These are phyloP conservation scores for Penicillium decumbens DNA, from an alignment of 2,329 filamentous ascomycete genomes.

Conservation along the genomic window DNA sequence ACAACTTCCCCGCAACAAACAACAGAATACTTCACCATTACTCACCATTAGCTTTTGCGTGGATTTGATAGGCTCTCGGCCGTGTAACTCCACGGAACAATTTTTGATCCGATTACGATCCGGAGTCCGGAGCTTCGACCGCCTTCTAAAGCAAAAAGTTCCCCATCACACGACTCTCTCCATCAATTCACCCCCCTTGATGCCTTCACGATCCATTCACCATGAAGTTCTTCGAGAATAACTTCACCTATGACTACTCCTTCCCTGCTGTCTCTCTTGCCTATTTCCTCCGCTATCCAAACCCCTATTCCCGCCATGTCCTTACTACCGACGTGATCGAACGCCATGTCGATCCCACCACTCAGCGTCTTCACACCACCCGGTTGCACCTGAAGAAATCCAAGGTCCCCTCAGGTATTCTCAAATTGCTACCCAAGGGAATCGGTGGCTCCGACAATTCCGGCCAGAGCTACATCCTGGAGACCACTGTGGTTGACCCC, in stretches of 20 bases:
- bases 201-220: constrained; percentile 26
- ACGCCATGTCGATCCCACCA: constrained; percentile 56
- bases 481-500: constrained; percentile 58
- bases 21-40: background rate
- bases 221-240: constrained; percentile 53
- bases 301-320: constrained; percentile 62
- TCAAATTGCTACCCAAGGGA: constrained; percentile 58
- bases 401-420: constrained; percentile 57
- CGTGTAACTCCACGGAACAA: constrained; percentile 10
- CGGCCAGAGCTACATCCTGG: constrained; percentile 60
- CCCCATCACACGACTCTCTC: constrained; percentile 15
- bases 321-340: constrained; percentile 63
- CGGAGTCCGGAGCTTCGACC: constrained; percentile 4
- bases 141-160: constrained; percentile 17
- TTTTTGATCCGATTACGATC: constrained; percentile 1
- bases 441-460: constrained; percentile 55
- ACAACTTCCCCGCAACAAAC: background rate
- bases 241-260: constrained; percentile 60
- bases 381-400: constrained; percentile 61
- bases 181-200: constrained; percentile 4
- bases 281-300: constrained; percentile 66
- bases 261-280: constrained; percentile 63
- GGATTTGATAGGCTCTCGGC: constrained; percentile 11
- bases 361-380: constrained; percentile 57
- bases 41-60: constrained; percentile 3